Conservation (phyloP, 31 red algal genomes). For the Asparagopsis taxiformis region DNA sequence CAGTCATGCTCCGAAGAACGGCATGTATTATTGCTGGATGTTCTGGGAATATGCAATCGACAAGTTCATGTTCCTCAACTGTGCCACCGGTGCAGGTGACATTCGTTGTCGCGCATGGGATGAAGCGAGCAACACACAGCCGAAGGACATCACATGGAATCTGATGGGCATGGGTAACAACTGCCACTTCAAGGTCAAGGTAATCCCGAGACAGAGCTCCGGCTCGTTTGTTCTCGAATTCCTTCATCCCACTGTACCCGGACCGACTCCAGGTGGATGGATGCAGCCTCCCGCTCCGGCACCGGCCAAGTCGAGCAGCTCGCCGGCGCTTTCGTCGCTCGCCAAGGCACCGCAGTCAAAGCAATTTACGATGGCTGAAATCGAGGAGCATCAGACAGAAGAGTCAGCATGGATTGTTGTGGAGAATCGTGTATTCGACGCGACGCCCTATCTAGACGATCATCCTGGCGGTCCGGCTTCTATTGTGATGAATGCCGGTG, state of each 20-base stretch:
- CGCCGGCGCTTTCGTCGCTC: conserved; percentile 44
- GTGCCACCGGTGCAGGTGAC: conserved; percentile 66
- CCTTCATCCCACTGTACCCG: conserved; percentile 88
- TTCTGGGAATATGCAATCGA: conserved; percentile 88
- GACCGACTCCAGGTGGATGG: conserved; percentile 86
- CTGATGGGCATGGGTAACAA: conserved; percentile 98
- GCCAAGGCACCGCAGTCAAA: too few relatives aligned
- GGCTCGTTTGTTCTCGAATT: conserved; percentile 76
- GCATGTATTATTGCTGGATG: conserved; percentile 90
- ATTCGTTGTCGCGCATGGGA: conserved; percentile 90
- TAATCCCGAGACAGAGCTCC: conserved; percentile 52
- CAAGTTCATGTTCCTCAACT: conserved; percentile 78
- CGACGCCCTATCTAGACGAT: conserved; percentile 89
- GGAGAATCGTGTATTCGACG: conserved; percentile 85
- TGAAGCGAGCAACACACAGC: conserved; percentile 90
- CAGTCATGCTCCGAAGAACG: conserved; percentile 72
- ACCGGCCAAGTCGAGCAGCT: conserved; percentile 22
- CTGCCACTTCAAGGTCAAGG: conserved; percentile 82
- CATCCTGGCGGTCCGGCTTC: conserved; percentile 90
- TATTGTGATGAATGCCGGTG: conserved; percentile 93
- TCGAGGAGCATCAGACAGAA: conserved; percentile 77
- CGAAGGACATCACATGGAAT: conserved; percentile 94
- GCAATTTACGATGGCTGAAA: conserved; percentile 73
- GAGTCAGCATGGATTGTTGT: conserved; percentile 94
- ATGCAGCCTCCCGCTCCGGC: conserved; percentile 66